Conservation (phyloP, 345 rosid species). For the Chamaenerion angustifolium region DNA sequence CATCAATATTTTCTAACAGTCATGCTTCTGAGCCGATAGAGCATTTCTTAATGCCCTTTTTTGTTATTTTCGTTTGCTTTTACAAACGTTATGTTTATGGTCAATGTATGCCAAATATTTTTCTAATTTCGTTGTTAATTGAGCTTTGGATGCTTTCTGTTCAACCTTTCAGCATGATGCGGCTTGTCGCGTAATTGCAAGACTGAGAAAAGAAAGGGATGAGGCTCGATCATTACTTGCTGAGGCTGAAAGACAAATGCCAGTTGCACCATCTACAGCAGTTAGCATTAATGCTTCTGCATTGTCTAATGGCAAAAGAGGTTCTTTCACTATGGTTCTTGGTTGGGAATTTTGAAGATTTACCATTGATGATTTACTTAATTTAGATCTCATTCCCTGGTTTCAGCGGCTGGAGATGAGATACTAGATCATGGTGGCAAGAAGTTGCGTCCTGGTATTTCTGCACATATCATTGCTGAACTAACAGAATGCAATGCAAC, state of each 20-base stretch:
- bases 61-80: no score
- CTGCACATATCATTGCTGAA: constrained; percentile 47
- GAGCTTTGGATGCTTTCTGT: background rate
- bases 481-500: constrained; percentile 76
- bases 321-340: constrained; percentile 18
- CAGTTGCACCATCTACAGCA: constrained; percentile 34
- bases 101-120: no score
- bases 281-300: constrained; percentile 31
- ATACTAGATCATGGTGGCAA: constrained; percentile 37
- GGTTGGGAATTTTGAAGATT: background rate
- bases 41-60: no score
- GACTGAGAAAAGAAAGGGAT: constrained; percentile 88
- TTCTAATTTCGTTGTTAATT: no score
- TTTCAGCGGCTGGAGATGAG: constrained; percentile 34
- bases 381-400: constrained; percentile 6
- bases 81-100: no score
- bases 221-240: constrained; percentile 79
- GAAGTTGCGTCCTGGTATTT: constrained; percentile 59
- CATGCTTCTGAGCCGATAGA: no score
- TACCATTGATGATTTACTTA: constrained; percentile 2
- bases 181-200: constrained; percentile 98
- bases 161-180: constrained; percentile 70
- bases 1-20: no score
- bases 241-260: constrained; percentile 61
- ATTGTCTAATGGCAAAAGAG: constrained; percentile 80